These are phyloP conservation scores for Pterocarpus santalinus DNA, from an alignment of 306 rosid species.

Conservation along the genomic window DNA sequence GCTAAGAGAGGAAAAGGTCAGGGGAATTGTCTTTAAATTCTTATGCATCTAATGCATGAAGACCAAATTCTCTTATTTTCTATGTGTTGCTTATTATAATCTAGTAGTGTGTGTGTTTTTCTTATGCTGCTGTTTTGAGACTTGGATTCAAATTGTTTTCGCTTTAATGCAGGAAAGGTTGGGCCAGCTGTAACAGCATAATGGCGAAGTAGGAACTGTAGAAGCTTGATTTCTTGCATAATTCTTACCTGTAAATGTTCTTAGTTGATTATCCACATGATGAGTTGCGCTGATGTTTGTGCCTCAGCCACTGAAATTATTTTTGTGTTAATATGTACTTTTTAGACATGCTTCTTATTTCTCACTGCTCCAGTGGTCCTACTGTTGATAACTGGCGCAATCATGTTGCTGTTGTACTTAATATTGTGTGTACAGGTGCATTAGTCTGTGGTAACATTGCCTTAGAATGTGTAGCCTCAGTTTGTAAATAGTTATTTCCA, in stretches of 20 bases:
- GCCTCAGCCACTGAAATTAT: constrained; percentile 41
- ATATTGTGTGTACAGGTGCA: constrained; percentile 47
- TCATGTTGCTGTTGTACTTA: constrained; percentile 46
- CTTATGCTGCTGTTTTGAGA: constrained; percentile 12
- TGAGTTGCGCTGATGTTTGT: constrained; percentile 48
- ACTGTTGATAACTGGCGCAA: neutral
- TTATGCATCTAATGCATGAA: neutral
- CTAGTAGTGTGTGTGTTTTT: neutral
- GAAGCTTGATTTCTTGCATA: constrained; percentile 36
- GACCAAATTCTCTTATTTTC: constrained; percentile 6
- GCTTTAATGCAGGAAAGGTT: constrained; percentile 77
- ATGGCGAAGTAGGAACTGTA: constrained; percentile 38
- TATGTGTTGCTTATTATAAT: neutral
- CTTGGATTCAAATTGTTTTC: constrained; percentile 36
- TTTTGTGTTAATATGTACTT: constrained; percentile 51
- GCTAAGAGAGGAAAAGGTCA: neutral
- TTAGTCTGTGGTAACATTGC: constrained; percentile 3
- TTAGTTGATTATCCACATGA: constrained; percentile 20
- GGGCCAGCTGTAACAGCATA: constrained; percentile 67
- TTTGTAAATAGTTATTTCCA: constrained; percentile 32
- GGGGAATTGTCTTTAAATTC: neutral
- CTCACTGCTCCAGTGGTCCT: constrained; percentile 8
- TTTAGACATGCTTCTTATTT: neutral
- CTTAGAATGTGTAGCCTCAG: neutral
- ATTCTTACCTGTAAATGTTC: constrained; percentile 41